Evolutionary conservation across 257 asterid species (phyloP).

Genomic region (Linaria vulgaris): DNA sequence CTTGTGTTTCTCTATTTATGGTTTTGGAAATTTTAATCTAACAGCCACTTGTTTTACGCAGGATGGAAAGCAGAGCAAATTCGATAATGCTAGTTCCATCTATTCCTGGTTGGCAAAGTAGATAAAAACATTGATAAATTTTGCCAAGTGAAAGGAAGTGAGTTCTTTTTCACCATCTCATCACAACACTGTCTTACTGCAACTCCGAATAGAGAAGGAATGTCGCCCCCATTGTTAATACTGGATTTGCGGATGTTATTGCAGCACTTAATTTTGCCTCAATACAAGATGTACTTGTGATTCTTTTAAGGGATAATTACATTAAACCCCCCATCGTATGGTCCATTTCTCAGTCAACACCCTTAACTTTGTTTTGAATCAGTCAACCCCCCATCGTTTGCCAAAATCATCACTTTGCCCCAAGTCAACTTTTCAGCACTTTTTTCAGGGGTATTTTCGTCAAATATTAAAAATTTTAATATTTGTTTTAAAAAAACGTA

Average conservation of each 20-base stretch:
- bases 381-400: too few species aligned
- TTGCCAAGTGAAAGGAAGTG: conserved; percentile 8
- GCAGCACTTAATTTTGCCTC: neutral
- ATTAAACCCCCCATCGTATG: too few species aligned
- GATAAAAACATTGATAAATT: conserved; percentile 40
- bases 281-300: neutral
- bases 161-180: neutral
- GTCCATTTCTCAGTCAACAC: too few species aligned
- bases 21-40: neutral
- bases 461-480: too few species aligned
- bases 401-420: too few species aligned
- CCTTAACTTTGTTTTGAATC: too few species aligned
- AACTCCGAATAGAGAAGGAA: neutral
- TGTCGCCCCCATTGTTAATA: neutral
- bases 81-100: conserved; percentile 47
- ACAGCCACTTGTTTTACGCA: conserved; percentile 38
- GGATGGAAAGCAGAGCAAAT: conserved; percentile 58
- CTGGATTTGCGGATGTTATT: neutral
- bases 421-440: too few species aligned
- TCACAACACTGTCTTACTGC: neutral
- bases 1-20: neutral
- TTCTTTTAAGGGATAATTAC: too few species aligned
- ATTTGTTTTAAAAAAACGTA: too few species aligned
- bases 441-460: too few species aligned
- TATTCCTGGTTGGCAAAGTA: conserved; percentile 61